Evolutionary conservation across 169 alveolate species (phyloP), one percentile per base, ranked within the genome.

Genomic region (Theileria sp.): DNA sequence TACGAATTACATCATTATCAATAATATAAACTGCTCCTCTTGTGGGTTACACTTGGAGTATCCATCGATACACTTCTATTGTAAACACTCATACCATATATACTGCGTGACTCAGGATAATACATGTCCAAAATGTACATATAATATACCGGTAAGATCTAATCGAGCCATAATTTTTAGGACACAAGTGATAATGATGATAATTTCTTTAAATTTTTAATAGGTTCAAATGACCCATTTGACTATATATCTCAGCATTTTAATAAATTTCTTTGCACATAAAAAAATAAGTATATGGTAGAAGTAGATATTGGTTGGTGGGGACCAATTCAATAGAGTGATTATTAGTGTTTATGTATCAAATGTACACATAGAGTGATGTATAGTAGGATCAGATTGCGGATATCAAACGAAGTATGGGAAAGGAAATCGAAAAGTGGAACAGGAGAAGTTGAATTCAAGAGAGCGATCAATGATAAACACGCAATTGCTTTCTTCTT

Each of bases 61-160:
- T 60, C 91, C 91, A 1, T 85, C 88, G 3, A 64, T 85, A 36
- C 91, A 85, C 75, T 85, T 85, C 54, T 85, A 79, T 74, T 85
- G 91, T 75, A 84, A 79, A 73, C 91, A 85, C 77, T 77, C 87
- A 30, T 85, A 62, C 60, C 91, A 85, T 65, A 67, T 69, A 23
- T 85, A 85, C 75, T 85, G 91, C 88, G 72, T 85, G 21, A 74
- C 80, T 58, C 38, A 69, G 26, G 88, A 85, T 36, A 65, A 60
- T 62, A 73, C 61, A 10, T 78, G 88, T 68, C 89, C 89, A 34
- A 83, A 83, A 60, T 83, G 89, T 51, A 44, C 80, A 9, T 69
- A 69, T 44, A 65, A 32, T n/a, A 38, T 62, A 12, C 73, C 73
- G 26, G 87, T 68, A 21, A 75, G 75, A 1, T 25, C 12, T 8